phyloP scores from a whole-genome alignment of 176 grass and related monocot genomes.

The Lolium multiflorum region DNA sequence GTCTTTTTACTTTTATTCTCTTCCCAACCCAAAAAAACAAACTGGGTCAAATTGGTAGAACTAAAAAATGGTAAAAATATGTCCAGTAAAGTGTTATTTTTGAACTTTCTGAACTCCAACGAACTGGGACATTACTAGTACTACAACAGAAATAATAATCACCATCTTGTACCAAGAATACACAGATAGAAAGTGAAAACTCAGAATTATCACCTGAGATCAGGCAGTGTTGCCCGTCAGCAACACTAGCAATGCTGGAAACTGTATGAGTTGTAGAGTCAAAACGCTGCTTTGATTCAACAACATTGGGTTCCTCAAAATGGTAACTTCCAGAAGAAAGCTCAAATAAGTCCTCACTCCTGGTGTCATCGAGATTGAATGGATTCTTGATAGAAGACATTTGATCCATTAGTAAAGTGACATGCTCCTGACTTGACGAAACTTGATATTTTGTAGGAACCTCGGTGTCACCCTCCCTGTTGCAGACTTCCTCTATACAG shows the following conservation, averaged over 20 bases:
- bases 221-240: slow-evolving; percentile 36
- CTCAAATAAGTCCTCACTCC: slow-evolving; percentile 62
- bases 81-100: background rate
- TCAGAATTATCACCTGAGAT: slow-evolving; percentile 51
- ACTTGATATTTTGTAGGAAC: slow-evolving; percentile 31
- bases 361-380: slow-evolving; percentile 47
- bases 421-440: slow-evolving; percentile 33
- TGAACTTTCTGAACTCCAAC: slow-evolving; percentile 19
- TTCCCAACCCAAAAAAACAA: background rate
- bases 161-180: background rate
- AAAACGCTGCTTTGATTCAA: slow-evolving; percentile 38
- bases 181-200: slow-evolving; percentile 12
- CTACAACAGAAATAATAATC: slow-evolving; percentile 2
- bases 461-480: slow-evolving; percentile 26
- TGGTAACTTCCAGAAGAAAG: slow-evolving; percentile 41
- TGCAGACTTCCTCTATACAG: slow-evolving; percentile 31
- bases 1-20: background rate
- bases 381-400: slow-evolving; percentile 42
- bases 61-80: background rate
- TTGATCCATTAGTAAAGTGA: slow-evolving; percentile 29
- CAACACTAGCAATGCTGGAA: slow-evolving; percentile 23
- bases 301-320: slow-evolving; percentile 31
- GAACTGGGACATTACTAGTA: background rate
- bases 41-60: background rate
- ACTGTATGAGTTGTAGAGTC: slow-evolving; percentile 32